Evolutionary conservation across 495 filamentous ascomycete genomes (phyloP).

Genomic region (Staphylotrichum longicolle): DNA sequence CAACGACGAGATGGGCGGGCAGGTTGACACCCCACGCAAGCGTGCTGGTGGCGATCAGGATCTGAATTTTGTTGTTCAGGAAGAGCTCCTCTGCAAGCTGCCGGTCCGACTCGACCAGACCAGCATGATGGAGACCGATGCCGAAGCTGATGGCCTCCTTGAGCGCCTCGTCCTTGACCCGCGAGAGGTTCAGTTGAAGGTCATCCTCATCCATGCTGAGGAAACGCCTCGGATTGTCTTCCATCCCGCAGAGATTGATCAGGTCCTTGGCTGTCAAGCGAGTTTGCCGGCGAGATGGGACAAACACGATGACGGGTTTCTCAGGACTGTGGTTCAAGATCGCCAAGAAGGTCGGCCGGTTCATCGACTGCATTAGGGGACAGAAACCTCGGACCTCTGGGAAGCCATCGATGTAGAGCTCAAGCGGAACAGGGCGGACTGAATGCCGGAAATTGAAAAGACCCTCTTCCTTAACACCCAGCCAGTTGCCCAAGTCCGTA

Average conservation of each 20-base stretch:
- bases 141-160: conserved; percentile 92
- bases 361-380: conserved; percentile 98
- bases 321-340: conserved; percentile 94
- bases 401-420: conserved; percentile 97
- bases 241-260: conserved; percentile 97
- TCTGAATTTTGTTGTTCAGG: conserved; percentile 96
- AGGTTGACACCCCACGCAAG: conserved; percentile 98
- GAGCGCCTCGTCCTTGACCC: conserved; percentile 89
- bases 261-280: conserved; percentile 91
- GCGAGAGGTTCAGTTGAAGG: conserved; percentile 72
- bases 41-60: conserved; percentile 94
- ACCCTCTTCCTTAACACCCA: conserved; percentile 88
- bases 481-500: conserved; percentile 89
- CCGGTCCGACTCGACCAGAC: conserved; percentile 90
- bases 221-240: conserved; percentile 93
- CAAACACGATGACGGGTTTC: conserved; percentile 98
- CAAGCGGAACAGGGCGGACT: conserved; percentile 92
- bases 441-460: conserved; percentile 97
- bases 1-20: conserved; percentile 93
- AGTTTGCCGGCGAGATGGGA: conserved; percentile 92
- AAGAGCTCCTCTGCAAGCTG: conserved; percentile 92
- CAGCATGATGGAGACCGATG: conserved; percentile 95
- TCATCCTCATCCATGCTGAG: conserved; percentile 93
- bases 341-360: conserved; percentile 91
- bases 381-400: conserved; percentile 94